Base-by-base conservation (phyloP, 2,329 filamentous ascomycete genomes). In the Cordyceps cateniannulata region DNA sequence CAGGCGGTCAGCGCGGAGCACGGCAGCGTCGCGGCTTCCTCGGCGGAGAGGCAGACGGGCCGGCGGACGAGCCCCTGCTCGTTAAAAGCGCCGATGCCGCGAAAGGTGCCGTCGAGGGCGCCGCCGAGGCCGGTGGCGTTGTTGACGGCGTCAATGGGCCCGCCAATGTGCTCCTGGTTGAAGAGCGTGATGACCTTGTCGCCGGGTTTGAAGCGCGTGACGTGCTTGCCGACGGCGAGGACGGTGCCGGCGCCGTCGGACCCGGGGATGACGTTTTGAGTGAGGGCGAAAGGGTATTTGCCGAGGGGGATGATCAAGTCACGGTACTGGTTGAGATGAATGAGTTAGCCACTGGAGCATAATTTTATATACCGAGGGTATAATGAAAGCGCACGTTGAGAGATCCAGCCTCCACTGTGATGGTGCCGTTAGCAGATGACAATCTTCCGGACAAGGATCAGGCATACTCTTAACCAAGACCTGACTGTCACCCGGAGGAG, bases 51-150 rank as follows among this genome's bases (percentile, higher is more conserved):
- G 65, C 81, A 81, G 24, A 69, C 69, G 1, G 90, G 90, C 60
- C 82, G 77, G 51, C 75, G 76, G 18, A 91, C 87, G 5, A 93
- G 77, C 2, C 88, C 89, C 24, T 72, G 81, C 75, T 91, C 86
- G 62, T 83, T 79, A 70, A 89, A 91, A 12, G 84, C 81, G 62
- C 77, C 88, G 65, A 88, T 85, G 66, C 88, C 78, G 49, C 88
- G 82, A 27, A 93, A 79, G 0, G 81, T 82, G 62, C 90, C 90
- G 67, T 92, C 84, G 1, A 88, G 60, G 12, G 78, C 78, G 53
- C 88, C 89, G 59, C 90, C 90, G 1, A 92, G 81, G 3, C 87
- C 87, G 1, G 84, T 85, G 0, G 63, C 59, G 5, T 75, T 61
- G 27, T 72, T 74, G 1, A 64, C 62, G 2, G 60, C 14, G 38